These are phyloP conservation scores for Apiotrichum sp. DNA, from an alignment of 1,284 basidiomycete species.

Conservation along the genomic window DNA sequence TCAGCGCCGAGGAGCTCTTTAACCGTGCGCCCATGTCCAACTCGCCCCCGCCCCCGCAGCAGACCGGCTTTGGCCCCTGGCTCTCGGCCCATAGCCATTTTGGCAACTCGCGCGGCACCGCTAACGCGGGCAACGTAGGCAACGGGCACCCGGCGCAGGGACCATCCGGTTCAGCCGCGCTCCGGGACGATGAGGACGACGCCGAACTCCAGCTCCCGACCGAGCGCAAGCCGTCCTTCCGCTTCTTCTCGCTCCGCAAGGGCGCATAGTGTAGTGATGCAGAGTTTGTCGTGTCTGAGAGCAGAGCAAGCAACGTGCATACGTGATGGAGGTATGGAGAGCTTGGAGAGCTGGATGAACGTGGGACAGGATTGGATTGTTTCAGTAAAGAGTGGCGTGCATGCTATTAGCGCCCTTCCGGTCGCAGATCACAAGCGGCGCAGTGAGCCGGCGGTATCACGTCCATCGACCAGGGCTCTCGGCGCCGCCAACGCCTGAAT, in stretches of 20 bases:
- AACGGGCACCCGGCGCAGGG: not conserved
- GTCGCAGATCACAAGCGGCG: no score
- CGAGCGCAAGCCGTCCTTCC: conserved; percentile 32
- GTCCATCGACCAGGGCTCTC: no score
- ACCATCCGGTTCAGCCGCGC: not conserved
- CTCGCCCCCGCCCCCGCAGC: not conserved
- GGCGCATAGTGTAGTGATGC: conserved; percentile 5
- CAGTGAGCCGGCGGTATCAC: no score
- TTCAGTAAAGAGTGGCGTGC: no score
- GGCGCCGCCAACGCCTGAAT: no score
- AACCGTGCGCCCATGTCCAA: conserved; percentile 14
- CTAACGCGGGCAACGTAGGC: not conserved
- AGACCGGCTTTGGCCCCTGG: conserved; percentile 1
- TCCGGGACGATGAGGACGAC: not conserved
- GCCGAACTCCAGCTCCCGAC: conserved; percentile 11
- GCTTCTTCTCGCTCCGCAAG: conserved; percentile 42
- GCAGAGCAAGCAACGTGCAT: no score
- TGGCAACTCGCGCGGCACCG: not conserved
- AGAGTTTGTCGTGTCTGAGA: not conserved
- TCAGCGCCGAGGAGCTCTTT: conserved; percentile 19
- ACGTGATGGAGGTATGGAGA: no score
- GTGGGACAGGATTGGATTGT: no score
- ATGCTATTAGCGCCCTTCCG: no score
- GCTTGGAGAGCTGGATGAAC: no score
- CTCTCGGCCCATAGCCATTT: not conserved